Conservation (phyloP, 805 yeast genomes). For the Yarrowia bubula region DNA sequence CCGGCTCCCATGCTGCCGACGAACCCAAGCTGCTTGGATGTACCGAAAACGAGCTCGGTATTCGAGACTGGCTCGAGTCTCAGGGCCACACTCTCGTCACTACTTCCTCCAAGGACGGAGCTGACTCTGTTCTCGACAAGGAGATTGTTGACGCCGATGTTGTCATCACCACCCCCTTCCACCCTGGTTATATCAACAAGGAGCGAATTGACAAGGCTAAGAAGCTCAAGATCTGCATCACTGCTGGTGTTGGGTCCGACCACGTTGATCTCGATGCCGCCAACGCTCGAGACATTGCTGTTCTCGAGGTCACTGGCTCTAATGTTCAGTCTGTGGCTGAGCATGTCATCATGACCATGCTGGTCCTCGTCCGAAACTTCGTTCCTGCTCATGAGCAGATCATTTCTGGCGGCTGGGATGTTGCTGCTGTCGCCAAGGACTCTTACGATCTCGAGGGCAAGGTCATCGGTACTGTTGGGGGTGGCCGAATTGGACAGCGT, state of each 20-base stretch:
- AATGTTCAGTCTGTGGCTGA: constrained; percentile 80
- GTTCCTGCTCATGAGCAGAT: constrained; percentile 76
- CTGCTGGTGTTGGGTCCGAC: constrained; percentile 82
- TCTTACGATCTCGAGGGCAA: constrained; percentile 74
- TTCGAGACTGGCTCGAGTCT: constrained; percentile 59
- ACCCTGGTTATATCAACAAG: constrained; percentile 67
- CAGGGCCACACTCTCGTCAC: constrained; percentile 66
- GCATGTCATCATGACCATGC: constrained; percentile 71
- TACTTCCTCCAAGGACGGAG: constrained; percentile 69
- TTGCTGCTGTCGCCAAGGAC: constrained; percentile 71
- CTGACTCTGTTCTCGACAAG: constrained; percentile 55
- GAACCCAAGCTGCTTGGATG: constrained; percentile 65
- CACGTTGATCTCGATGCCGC: constrained; percentile 67
- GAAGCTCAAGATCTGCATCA: constrained; percentile 60
- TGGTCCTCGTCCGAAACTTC: constrained; percentile 69
- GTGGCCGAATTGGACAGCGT: constrained; percentile 77
- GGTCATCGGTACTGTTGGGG: constrained; percentile 73
- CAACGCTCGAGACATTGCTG: constrained; percentile 59
- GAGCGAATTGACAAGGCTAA: constrained; percentile 65
- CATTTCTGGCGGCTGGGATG: constrained; percentile 63
- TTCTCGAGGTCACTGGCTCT: constrained; percentile 77
- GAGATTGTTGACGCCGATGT: constrained; percentile 70
- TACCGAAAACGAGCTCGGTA: constrained; percentile 72
- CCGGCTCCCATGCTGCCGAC: constrained; percentile 56
- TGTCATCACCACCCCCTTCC: constrained; percentile 77